Percentiles rank a stretch among this genome's conserved stretches.
phyloP scores from a whole-genome alignment of 2,329 filamentous ascomycete genomes.

The Fusarium veterinarium region DNA sequence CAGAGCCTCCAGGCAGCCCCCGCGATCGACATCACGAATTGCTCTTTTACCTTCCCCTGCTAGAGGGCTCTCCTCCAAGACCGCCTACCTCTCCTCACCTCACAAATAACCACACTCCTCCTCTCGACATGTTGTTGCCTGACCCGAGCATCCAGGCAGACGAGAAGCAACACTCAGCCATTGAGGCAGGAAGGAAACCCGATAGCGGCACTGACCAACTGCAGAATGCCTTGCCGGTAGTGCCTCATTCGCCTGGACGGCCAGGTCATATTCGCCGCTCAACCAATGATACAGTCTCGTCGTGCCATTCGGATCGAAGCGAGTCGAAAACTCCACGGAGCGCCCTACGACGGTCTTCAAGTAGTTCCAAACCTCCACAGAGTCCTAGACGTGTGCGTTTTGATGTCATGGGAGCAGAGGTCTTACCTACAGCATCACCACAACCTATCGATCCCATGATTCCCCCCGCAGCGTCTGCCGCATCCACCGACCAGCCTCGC shows the following conservation, averaged over 20 bases:
- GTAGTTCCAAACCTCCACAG: constrained; percentile 59
- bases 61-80: constrained; percentile 58
- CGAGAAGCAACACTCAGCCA: constrained; percentile 40
- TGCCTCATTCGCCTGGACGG: constrained; percentile 42
- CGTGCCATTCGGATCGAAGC: constrained; percentile 64
- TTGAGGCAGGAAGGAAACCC: constrained; percentile 38
- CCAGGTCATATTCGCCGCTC: constrained; percentile 53
- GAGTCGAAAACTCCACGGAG: constrained; percentile 63
- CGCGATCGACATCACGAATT: constrained; percentile 70
- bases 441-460: constrained; percentile 51
- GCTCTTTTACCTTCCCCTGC: constrained; percentile 72
- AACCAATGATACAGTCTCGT: constrained; percentile 63
- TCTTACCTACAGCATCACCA: constrained; percentile 69
- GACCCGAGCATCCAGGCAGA: constrained; percentile 40
- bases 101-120: constrained; percentile 28
- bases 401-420: constrained; percentile 69
- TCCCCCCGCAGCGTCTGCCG: constrained; percentile 43
- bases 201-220: constrained; percentile 21
- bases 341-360: constrained; percentile 68
- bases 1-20: constrained; percentile 54
- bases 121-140: constrained; percentile 43
- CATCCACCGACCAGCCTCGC: constrained; percentile 41
- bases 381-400: constrained; percentile 73
- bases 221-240: constrained; percentile 29
- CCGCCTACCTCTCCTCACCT: constrained; percentile 36